Base-by-base conservation (phyloP, 352 stramenopile species). In the Pythium aristosporum region DNA sequence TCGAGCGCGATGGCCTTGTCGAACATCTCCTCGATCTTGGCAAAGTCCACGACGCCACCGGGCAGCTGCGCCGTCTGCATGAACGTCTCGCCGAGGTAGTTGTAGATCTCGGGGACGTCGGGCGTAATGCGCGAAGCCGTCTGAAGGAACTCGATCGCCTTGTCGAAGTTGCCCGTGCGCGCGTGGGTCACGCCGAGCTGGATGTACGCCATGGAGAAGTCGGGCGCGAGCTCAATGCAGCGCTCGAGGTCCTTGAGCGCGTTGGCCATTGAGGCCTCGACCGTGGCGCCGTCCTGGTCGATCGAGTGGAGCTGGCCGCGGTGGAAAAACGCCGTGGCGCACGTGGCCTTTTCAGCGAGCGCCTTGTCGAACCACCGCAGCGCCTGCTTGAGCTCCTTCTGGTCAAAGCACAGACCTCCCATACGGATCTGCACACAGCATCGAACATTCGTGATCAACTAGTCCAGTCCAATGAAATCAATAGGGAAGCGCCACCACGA, bases 71-170 rank as follows among this genome's bases (percentile, higher is more conserved):
- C 64, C 79, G 88, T 88, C 65, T 93, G 82, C 85, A 93, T 91
- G 72, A 91, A 92, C 55, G 82, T 93, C 68, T 93, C 85, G 41
- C 85, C 85, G n/a, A 93, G 65, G 67, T 93, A 93, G 61, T 93
- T 91, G 78, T 91, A 92, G 52, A 91, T 88, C 66, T 93, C 85
- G 1, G 85, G 85, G 25, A 90, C 85, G 42, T 88, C 75, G 13
- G 85, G 82, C 55, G 80, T 87, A 57, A 93, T 87, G 30, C 71
- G 72, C 23, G 81, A 73, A 11, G 85, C 85, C 15, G 73, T 76
- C 57, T 76, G 75, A 21, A 91, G 71, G 61, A 88, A 89, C 63
- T 88, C 78, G 20, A 91, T 73, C 13, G 82, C 85, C 48, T 82
- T 76, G 28, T 83, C 76, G 61, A 91, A 91, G 71, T 89, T 88